Evolutionary conservation across 768 basidiomycete species (phyloP), one percentile per base, ranked within the genome.

Genomic region (Trametes elegans): DNA sequence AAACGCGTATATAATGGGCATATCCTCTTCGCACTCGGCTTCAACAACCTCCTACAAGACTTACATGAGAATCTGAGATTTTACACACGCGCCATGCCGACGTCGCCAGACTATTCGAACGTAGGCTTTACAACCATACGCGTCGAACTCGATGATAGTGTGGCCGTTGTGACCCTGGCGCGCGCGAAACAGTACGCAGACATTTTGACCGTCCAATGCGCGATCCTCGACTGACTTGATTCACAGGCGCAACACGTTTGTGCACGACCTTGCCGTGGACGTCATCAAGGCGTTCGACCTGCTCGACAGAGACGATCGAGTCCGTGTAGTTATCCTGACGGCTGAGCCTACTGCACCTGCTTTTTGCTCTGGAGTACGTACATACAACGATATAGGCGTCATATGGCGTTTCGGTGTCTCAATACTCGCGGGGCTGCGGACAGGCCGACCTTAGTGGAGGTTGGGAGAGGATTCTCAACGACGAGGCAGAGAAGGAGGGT

Each of bases 321-420:
- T 83, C 19, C 73, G 76, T 32, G 81, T 71, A 0, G 74, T 82
- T 16, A 71, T 83, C 18, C 59, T 81, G 32, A 82, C 80, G 2
- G 76, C 81, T 0, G 80, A 82, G 42, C 75, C 69, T 44, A 74
- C 70, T 7, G 78, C 80, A 2, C 71, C 77, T 18, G 81, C 80
- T 0, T 84, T 72, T 58, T 82, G 82, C 60, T 75, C 81, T 19
- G 82, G 82, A 1, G 82, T 82, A 67, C 19, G 77, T 55, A 13
- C 19, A 29, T 13, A 23, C 24, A 27, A 24, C 1, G 6, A n/a
- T n/a, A n/a, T n/a, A n/a, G n/a, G n/a, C n/a, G n/a, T n/a, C n/a
- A n/a, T 21, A 14, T 19, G 40, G 3, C 3, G 10, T 27, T 26
- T 16, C 3, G 8, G 48, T 9, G 21, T 47, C 27, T n/a, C 23